These are phyloP conservation scores for Phoma sp. DNA, from an alignment of 2,329 filamentous ascomycete species.

Conservation along the genomic window DNA sequence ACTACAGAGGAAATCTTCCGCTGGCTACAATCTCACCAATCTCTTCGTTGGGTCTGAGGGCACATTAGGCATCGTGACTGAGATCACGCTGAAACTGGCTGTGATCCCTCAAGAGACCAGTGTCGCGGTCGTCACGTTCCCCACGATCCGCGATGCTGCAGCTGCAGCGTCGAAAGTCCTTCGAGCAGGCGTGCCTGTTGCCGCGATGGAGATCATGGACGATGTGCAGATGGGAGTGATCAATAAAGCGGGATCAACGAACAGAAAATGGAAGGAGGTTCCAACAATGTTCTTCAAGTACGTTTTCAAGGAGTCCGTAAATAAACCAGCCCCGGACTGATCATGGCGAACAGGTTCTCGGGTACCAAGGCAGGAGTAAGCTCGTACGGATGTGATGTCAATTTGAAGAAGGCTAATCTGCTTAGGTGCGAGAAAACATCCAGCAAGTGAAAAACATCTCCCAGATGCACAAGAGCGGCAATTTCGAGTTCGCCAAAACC, in stretches of 20 bases:
- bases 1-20: constrained; percentile 68
- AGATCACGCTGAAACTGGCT: constrained; percentile 80
- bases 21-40: constrained; percentile 82
- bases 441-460: constrained; percentile 71
- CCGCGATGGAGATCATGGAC: constrained; percentile 86
- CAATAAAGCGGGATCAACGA: constrained; percentile 74
- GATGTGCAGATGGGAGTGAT: constrained; percentile 86
- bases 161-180: constrained; percentile 77
- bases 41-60: constrained; percentile 84
- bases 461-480: constrained; percentile 61
- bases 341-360: constrained; percentile 60
- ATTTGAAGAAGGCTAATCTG: constrained; percentile 36
- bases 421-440: constrained; percentile 75
- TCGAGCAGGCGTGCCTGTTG: constrained; percentile 74
- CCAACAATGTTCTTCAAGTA: constrained; percentile 85
- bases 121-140: constrained; percentile 81
- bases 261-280: constrained; percentile 74
- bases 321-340: constrained; percentile 26
- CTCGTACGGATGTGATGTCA: constrained; percentile 16
- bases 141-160: constrained; percentile 76
- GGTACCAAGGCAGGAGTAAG: constrained; percentile 72
- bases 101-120: constrained; percentile 77
- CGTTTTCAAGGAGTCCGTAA: constrained; percentile 19
- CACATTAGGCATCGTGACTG: constrained; percentile 80
- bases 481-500: constrained; percentile 63